Evolutionary conservation across 78 protist species (phyloP).

Genomic region (Andalucia godoyi): DNA sequence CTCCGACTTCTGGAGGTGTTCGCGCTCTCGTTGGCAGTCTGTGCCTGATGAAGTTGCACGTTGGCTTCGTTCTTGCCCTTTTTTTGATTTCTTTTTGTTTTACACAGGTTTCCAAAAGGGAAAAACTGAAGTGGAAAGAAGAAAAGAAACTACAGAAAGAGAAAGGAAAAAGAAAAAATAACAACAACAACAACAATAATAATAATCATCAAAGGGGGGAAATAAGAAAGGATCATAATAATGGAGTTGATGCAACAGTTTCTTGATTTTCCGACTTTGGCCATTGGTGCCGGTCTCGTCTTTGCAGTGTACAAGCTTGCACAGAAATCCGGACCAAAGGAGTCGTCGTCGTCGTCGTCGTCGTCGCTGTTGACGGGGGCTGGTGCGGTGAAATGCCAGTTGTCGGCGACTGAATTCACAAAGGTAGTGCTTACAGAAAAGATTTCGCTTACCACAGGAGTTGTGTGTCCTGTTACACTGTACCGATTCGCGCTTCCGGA

Average conservation of each 20-base stretch:
- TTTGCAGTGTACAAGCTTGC: neutral
- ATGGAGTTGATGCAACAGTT: neutral
- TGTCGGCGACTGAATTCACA: neutral
- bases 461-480: neutral
- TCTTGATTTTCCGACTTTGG: neutral
- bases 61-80: neutral
- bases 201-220: neutral
- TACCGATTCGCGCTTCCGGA: conserved; percentile 12
- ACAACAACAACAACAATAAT: neutral
- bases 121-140: neutral
- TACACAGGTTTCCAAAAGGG: neutral
- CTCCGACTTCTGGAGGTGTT: no score
- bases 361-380: neutral
- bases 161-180: neutral
- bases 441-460: neutral
- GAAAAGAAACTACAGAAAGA: neutral
- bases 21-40: no score
- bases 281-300: neutral
- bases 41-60: no score
- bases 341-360: neutral
- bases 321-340: neutral
- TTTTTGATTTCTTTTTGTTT: neutral
- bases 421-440: neutral
- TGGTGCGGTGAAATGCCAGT: neutral
- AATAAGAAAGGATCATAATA: neutral